Evolutionary conservation across 2,329 filamentous ascomycete species (phyloP).

Genomic region (Parasarocladium wereldwijsianum): DNA sequence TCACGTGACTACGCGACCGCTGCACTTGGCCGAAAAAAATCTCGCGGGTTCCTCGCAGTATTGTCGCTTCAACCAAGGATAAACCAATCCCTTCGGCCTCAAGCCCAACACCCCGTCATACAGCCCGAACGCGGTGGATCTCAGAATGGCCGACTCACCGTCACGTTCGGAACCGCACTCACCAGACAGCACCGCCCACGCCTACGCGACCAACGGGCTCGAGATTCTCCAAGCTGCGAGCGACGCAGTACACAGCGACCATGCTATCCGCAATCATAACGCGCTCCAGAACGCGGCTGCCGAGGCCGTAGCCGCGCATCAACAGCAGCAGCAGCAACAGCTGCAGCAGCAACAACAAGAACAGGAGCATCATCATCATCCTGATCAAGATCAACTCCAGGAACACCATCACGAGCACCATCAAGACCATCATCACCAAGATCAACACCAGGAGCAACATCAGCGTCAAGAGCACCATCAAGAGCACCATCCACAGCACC

Average conservation of each 20-base stretch:
- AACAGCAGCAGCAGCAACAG: conserved; percentile 11
- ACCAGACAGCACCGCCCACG: conserved; percentile 20
- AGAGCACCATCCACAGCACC: conserved; percentile 7
- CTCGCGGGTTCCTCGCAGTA: too few species aligned
- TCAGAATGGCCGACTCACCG: too few species aligned
- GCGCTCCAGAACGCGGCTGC: conserved; percentile 23
- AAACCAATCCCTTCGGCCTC: too few species aligned
- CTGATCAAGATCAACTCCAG: conserved; percentile 3
- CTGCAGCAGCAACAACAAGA: conserved; percentile 8
- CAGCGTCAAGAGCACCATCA: conserved; percentile 5
- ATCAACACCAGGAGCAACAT: conserved; percentile 3
- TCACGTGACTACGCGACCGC: too few species aligned
- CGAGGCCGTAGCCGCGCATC: conserved; percentile 19
- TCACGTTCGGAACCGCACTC: conserved; percentile 8
- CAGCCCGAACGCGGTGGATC: too few species aligned
- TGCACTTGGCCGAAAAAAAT: too few species aligned
- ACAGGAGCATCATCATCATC: not conserved
- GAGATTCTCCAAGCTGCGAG: conserved; percentile 30
- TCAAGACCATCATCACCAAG: conserved; percentile 3
- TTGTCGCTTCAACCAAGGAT: too few species aligned
- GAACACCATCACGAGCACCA: conserved; percentile 1
- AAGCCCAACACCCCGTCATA: too few species aligned
- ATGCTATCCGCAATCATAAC: conserved; percentile 19
- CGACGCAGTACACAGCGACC: conserved; percentile 21
- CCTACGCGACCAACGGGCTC: conserved; percentile 29